A percentile compares a stretch with the other conserved stretches of the same genome.
Evolutionary conservation across 2,329 filamentous ascomycete species (phyloP).

Genomic region (Ceratocystis lukuohia): DNA sequence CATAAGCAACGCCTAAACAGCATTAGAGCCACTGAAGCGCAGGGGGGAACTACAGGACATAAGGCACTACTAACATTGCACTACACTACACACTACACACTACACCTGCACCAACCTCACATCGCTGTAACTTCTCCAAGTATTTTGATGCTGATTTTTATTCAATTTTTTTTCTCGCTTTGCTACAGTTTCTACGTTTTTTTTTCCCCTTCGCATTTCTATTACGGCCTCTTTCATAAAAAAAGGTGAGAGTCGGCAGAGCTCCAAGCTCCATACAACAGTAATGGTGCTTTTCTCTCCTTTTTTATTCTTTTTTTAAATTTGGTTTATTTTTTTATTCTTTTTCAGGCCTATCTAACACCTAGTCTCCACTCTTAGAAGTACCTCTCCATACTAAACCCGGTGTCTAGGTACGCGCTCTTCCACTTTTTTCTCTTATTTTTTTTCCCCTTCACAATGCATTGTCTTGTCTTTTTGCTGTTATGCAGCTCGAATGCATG

Average conservation of each 20-base stretch:
- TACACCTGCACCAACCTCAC: background rate
- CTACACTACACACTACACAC: background rate
- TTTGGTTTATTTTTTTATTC: background rate
- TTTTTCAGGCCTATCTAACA: background rate
- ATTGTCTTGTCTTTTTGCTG: background rate
- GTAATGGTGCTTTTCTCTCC: background rate
- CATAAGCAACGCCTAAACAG: too few species aligned
- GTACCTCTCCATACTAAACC: constrained; percentile 8
- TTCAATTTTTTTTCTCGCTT: background rate
- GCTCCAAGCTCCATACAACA: too few species aligned
- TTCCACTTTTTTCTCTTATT: background rate
- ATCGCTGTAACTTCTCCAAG: background rate
- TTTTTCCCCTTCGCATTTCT: background rate
- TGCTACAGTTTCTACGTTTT: background rate
- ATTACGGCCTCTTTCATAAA: background rate
- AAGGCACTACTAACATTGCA: too few species aligned
- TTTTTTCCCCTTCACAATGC: background rate
- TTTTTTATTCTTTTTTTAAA: background rate
- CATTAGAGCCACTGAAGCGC: too few species aligned
- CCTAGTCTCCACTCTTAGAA: constrained; percentile 3
- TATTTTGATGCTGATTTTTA: background rate
- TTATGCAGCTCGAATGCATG: too few species aligned
- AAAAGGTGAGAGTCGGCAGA: too few species aligned
- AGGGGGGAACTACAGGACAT: too few species aligned
- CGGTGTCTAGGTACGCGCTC: constrained; percentile 4